A percentile compares a stretch with the other conserved stretches of the same genome.
Evolutionary conservation across 768 basidiomycete species (phyloP).

Genomic region (Mycena crocata): DNA sequence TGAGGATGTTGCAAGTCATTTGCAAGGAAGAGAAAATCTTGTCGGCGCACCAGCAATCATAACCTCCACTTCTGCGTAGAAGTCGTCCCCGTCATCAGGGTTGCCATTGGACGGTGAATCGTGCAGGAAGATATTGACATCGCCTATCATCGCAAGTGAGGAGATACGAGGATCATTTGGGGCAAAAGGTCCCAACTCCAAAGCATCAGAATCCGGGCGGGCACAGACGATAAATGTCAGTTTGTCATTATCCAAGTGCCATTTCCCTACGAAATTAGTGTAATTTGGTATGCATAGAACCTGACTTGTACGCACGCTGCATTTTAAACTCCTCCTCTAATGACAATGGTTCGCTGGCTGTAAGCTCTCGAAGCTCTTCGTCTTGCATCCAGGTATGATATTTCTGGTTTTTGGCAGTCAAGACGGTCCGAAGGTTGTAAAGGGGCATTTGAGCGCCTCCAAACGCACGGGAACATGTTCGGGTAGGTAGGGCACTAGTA

Average conservation of each 20-base stretch:
- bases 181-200: slow-evolving; percentile 6
- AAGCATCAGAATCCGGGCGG: slow-evolving; percentile 43
- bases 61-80: slow-evolving; percentile 88
- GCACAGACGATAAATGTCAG: slow-evolving; percentile 91
- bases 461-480: slow-evolving; percentile 60
- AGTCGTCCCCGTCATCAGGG: slow-evolving; percentile 51
- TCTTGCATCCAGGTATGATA: slow-evolving; percentile 93
- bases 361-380: slow-evolving; percentile 76
- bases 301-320: slow-evolving; percentile 69
- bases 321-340: slow-evolving; percentile 88
- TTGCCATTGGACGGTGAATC: slow-evolving; percentile 46
- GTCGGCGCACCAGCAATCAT: slow-evolving; percentile 87
- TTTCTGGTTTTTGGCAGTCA: slow-evolving; percentile 56
- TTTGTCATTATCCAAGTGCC: slow-evolving; percentile 91
- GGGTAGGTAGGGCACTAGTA: slow-evolving; percentile 85
- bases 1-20: slow-evolving; percentile 39
- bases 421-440: background rate
- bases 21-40: background rate
- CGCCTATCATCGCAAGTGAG: slow-evolving; percentile 81
- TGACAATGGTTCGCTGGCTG: slow-evolving; percentile 86
- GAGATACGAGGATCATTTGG: slow-evolving; percentile 49
- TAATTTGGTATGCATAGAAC: slow-evolving; percentile 30
- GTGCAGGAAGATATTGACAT: slow-evolving; percentile 91
- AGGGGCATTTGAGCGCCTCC: background rate
- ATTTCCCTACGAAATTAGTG: slow-evolving; percentile 66